These are phyloP conservation scores for Penicillium occitanis DNA, from an alignment of 2,329 filamentous ascomycete species.

Conservation along the genomic window DNA sequence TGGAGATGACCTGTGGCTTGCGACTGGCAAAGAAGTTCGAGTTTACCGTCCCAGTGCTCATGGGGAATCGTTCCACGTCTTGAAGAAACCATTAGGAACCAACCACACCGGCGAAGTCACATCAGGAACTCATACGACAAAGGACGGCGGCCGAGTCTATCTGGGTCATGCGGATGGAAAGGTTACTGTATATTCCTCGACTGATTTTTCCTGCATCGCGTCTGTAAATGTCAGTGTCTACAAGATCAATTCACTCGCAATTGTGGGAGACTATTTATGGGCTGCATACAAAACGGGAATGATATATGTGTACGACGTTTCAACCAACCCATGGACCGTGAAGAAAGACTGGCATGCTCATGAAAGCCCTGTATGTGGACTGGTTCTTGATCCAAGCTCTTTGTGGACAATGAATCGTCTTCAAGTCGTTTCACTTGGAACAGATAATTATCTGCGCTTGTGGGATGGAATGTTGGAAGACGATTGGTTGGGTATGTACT, in stretches of 20 bases:
- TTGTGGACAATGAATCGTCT: slow-evolving; percentile 81
- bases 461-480: slow-evolving; percentile 95
- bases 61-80: slow-evolving; percentile 70
- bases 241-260: slow-evolving; percentile 86
- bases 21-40: slow-evolving; percentile 80
- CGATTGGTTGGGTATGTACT: slow-evolving; percentile 73
- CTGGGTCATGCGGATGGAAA: slow-evolving; percentile 94
- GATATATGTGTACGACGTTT: slow-evolving; percentile 88
- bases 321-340: slow-evolving; percentile 77
- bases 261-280: slow-evolving; percentile 82
- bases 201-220: slow-evolving; percentile 72
- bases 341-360: slow-evolving; percentile 96
- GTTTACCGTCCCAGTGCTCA: slow-evolving; percentile 74
- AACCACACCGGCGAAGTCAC: slow-evolving; percentile 82
- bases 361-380: slow-evolving; percentile 73
- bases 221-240: slow-evolving; percentile 86
- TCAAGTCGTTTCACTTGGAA: slow-evolving; percentile 83
- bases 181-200: slow-evolving; percentile 83
- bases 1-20: slow-evolving; percentile 84
- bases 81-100: slow-evolving; percentile 68
- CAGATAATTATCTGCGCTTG: slow-evolving; percentile 76
- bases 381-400: slow-evolving; percentile 76
- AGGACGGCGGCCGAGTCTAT: slow-evolving; percentile 75
- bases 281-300: slow-evolving; percentile 92
- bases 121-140: slow-evolving; percentile 72